Evolutionary conservation across 2,329 filamentous ascomycete species (phyloP).

Genomic region (Phaeosphaeriaceae sp.): DNA sequence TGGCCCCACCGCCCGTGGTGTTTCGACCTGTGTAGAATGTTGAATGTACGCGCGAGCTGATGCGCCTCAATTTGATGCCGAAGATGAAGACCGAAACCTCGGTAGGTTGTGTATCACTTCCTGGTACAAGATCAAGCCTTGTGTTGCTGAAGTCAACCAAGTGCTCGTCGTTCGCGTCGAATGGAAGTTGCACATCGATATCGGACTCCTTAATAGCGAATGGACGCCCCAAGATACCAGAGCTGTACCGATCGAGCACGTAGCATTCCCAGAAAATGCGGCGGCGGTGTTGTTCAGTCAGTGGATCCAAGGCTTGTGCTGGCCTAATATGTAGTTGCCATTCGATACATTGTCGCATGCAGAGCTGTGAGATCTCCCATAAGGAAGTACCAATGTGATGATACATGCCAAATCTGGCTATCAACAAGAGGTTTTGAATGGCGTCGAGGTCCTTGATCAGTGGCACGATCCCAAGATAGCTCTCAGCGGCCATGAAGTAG

Average conservation of each 20-base stretch:
- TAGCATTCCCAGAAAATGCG: slow-evolving; percentile 57
- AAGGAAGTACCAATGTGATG: slow-evolving; percentile 52
- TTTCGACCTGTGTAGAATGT: slow-evolving; percentile 27
- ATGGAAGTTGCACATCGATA: slow-evolving; percentile 48
- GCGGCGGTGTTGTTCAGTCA: slow-evolving; percentile 49
- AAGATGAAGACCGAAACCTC: slow-evolving; percentile 51
- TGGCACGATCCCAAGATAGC: slow-evolving; percentile 37
- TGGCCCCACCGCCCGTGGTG: background rate
- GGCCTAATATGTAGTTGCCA: slow-evolving; percentile 42
- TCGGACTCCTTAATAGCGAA: slow-evolving; percentile 52
- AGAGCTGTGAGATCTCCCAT: slow-evolving; percentile 52
- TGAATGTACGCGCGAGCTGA: slow-evolving; percentile 51
- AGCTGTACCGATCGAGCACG: slow-evolving; percentile 55
- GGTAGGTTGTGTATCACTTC: slow-evolving; percentile 11
- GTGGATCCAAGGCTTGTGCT: slow-evolving; percentile 7
- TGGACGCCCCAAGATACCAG: slow-evolving; percentile 51
- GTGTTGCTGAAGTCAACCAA: background rate
- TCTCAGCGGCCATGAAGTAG: slow-evolving; percentile 50
- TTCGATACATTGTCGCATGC: slow-evolving; percentile 52
- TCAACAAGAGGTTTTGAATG: slow-evolving; percentile 51
- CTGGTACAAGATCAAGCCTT: slow-evolving; percentile 24
- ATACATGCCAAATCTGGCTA: slow-evolving; percentile 54
- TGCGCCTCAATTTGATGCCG: slow-evolving; percentile 48
- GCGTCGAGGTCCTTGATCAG: slow-evolving; percentile 44
- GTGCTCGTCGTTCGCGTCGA: slow-evolving; percentile 42